Base-by-base conservation (phyloP, 2,329 filamentous ascomycete genomes). In the Endoconidiophora polonica region DNA sequence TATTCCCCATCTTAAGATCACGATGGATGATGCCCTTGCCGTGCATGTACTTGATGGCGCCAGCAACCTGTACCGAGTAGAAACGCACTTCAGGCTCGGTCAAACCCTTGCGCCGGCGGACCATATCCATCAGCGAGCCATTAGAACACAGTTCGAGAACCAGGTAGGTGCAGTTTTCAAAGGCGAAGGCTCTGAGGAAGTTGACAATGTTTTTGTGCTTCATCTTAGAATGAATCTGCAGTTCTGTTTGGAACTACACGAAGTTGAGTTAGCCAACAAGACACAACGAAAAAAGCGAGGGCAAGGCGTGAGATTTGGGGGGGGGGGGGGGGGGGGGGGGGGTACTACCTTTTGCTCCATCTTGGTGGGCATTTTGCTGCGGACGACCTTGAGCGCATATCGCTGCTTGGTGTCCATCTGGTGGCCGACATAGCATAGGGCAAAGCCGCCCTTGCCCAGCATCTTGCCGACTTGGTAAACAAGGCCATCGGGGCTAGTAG, bases 151-250 rank as follows among this genome's bases (percentile, higher is more conserved):
- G 70, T 63, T 98, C 90, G 24, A 98, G 73, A 44, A 96, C 84
- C 45, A 98, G 83, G 59, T 94, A 98, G 52, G 91, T 96, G 63
- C 81, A 88, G 56, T 77, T 80, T 56, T 86, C 74, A 63, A 88
- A 94, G 10, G 88, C 83, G 62, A 98, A 98, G 33, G 91, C 91
- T 58, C 90, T 80, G 59, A 94, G 79, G 64, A 98, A 98, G 58
- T 90, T 83, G 55, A 98, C 91, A 56, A 98, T 90, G 63, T 95
- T 94, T 48, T 84, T 83, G 61, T 98, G 91, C 52, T 81, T 80
- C 79, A 98, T 90, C 63, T 96, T 98, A 41, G 91, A 95, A 67
- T 98, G 91, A 54, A 98, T 95, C 65, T 96, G 90, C 5, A 98
- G 76, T 65, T 98, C 91, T 20, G 77, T 77, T 77, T 81, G 77